Base-by-base conservation (phyloP, 495 filamentous ascomycete species). In the Penicillium parvum region DNA sequence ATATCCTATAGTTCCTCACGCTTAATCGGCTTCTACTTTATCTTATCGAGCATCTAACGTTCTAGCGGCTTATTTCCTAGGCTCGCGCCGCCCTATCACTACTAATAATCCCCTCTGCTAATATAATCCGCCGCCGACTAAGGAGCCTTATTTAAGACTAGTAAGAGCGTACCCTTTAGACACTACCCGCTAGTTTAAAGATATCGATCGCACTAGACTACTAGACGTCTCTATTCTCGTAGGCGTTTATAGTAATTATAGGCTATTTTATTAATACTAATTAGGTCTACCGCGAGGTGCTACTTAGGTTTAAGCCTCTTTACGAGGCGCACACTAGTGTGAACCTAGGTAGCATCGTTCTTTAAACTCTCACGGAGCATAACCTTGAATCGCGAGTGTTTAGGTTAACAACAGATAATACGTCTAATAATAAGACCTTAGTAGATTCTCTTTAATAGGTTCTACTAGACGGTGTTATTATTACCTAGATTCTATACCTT, bases 231-330 rank as follows among this genome's bases (percentile, higher is more conserved):
- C 33, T 14, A 38, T 47, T 47, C 22, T 45, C 17, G 9, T 15
- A 41, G 12, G 44, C 37, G 11, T 47, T 47, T 34, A 47, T 36
- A 17, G 37, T 21, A 5, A 46, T 46, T 16, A 46, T 12, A 10
- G 20, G 28, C 35, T 41, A 41, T 32, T 41, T 41, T 32, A 41
- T 41, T 22, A 8, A 41, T 23, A 7, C n/a, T 23, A 14, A 41
- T 23, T 47, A 3, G 45, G 32, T 40, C n/a, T 52, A 47, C 16
- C 26, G 40, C 18, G 32, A 53, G 23, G 35, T 53, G 10, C 17
- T 43, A 29, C 43, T 52, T 40, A 19, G 38, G 7, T 47, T 52
- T 47, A 40, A 45, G 22, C 40, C 35, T 23, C 22, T 53, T 44
- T 27, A 42, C 30, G 18, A 23, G 20, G 3, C 20, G 9, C 15